A percentile compares a stretch with the other conserved stretches of the same genome.
Evolutionary conservation across 202 grass and related monocot species (phyloP).

Genomic region (Setaria italica): DNA sequence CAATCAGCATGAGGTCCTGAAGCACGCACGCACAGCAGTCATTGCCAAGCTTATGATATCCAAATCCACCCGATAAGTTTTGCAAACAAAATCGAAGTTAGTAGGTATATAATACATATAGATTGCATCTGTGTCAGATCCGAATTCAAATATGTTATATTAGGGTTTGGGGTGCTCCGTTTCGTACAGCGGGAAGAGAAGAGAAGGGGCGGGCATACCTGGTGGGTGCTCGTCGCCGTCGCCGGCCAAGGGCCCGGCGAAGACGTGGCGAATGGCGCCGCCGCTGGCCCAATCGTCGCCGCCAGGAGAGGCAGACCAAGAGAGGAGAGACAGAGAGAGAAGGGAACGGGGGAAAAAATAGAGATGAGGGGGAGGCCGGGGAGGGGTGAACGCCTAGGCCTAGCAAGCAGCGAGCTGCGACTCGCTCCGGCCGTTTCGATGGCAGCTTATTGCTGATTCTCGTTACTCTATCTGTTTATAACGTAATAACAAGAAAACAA

Average conservation of each 20-base stretch:
- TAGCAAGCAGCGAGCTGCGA: not conserved
- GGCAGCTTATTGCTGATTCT: not conserved
- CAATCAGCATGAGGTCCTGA: slow-evolving; percentile 10
- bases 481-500: no score
- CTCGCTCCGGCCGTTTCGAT: not conserved
- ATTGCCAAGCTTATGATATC: not conserved
- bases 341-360: not conserved
- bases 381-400: not conserved
- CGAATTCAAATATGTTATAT: not conserved
- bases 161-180: not conserved
- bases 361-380: not conserved
- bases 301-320: not conserved
- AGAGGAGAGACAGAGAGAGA: not conserved
- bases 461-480: no score
- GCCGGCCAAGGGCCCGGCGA: no score
- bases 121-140: not conserved
- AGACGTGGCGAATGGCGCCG: no score
- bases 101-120: not conserved
- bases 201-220: not conserved
- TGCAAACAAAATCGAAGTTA: not conserved
- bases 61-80: not conserved
- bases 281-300: not conserved
- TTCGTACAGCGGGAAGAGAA: not conserved
- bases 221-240: not conserved
- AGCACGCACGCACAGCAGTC: not conserved